Evolutionary conservation across 805 yeast species (phyloP).

Genomic region (Yarrowia divulgata): DNA sequence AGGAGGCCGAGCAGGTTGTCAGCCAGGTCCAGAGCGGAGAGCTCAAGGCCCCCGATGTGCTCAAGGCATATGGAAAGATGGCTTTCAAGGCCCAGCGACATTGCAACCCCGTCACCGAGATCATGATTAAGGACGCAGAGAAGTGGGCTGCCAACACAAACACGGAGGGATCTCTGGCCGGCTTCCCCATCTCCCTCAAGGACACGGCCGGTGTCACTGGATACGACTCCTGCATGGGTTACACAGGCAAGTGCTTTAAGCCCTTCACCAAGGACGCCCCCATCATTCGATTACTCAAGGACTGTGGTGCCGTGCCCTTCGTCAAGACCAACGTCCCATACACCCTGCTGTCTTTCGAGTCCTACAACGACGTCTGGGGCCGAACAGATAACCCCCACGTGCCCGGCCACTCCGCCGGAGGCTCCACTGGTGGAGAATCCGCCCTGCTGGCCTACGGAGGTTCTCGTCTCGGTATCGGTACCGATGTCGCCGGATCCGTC

Average conservation of each 20-base stretch:
- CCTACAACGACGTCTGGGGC: slow-evolving; percentile 64
- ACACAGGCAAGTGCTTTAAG: slow-evolving; percentile 54
- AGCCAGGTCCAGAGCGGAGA: slow-evolving; percentile 57
- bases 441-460: slow-evolving; percentile 58
- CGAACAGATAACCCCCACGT: slow-evolving; percentile 59
- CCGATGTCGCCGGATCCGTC: slow-evolving; percentile 65
- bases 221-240: slow-evolving; percentile 61
- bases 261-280: slow-evolving; percentile 54
- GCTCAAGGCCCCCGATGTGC: slow-evolving; percentile 59
- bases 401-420: slow-evolving; percentile 58
- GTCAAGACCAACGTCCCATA: slow-evolving; percentile 65
- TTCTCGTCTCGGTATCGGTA: slow-evolving; percentile 61
- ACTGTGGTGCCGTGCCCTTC: slow-evolving; percentile 64
- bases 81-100: slow-evolving; percentile 70
- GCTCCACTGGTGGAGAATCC: slow-evolving; percentile 64
- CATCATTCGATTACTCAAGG: slow-evolving; percentile 54
- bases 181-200: slow-evolving; percentile 68
- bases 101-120: slow-evolving; percentile 62
- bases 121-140: slow-evolving; percentile 71
- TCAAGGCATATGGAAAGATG: slow-evolving; percentile 69
- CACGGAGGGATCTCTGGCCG: slow-evolving; percentile 69
- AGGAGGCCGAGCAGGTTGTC: slow-evolving; percentile 55
- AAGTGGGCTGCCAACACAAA: slow-evolving; percentile 61
- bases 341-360: slow-evolving; percentile 63
- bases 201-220: slow-evolving; percentile 63